Conservation (phyloP, 1,284 basidiomycete species). For the Uromyces viciae-fabae region DNA sequence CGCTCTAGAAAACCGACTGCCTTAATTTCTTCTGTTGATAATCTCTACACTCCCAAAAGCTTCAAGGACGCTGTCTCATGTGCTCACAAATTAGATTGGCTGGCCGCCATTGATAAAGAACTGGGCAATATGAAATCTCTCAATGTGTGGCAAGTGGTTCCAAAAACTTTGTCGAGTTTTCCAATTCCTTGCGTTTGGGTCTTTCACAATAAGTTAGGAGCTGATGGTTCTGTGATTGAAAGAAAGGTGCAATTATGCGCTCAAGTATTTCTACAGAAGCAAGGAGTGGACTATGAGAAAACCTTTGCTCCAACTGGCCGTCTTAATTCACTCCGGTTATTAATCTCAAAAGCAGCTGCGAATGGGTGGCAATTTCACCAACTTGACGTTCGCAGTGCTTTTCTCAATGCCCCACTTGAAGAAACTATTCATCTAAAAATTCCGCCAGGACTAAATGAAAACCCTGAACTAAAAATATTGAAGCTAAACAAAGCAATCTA, state of each 20-base stretch:
- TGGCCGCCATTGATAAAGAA: too few species aligned
- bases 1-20: too few species aligned
- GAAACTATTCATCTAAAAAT: background rate
- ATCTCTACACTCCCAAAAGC: too few species aligned
- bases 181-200: too few species aligned
- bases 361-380: background rate
- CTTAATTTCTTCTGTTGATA: too few species aligned
- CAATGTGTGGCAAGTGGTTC: too few species aligned
- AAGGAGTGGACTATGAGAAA: background rate
- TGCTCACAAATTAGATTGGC: too few species aligned
- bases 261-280: background rate
- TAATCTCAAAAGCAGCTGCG: background rate
- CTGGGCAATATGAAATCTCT: too few species aligned
- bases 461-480: background rate
- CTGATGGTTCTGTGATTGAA: background rate
- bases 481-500: background rate
- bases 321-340: background rate
- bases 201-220: background rate
- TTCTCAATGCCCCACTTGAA: background rate
- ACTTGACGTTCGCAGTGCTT: background rate
- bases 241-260: background rate
- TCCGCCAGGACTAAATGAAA: background rate
- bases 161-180: too few species aligned
- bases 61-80: too few species aligned
- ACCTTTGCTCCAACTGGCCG: background rate